Conservation (phyloP, 2,329 filamentous ascomycete species). For the Rhynchosporium graminicola region DNA sequence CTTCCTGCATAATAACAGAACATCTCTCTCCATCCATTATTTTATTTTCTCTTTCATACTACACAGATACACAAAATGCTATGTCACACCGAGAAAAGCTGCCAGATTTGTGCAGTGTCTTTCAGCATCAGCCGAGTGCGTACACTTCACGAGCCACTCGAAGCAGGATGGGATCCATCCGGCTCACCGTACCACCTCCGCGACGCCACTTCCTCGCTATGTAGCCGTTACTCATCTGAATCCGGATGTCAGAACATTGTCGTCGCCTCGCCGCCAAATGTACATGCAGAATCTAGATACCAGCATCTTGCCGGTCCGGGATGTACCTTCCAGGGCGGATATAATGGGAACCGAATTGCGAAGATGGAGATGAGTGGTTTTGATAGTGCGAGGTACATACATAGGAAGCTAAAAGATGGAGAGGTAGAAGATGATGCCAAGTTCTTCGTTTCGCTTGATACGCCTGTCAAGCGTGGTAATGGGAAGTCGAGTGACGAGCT, state of each 20-base stretch:
- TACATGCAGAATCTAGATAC: not conserved
- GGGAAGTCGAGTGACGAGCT: not conserved
- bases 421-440: slow-evolving; percentile 2
- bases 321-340: slow-evolving; percentile 17
- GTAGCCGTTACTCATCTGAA: not conserved
- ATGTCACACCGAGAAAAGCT: not conserved
- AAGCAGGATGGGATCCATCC: slow-evolving; percentile 9
- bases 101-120: slow-evolving; percentile 17
- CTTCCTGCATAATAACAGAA: not conserved
- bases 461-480: not conserved
- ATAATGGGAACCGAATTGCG: slow-evolving; percentile 16
- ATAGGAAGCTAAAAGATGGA: slow-evolving; percentile 7
- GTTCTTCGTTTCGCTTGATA: slow-evolving; percentile 21
- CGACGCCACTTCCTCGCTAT: slow-evolving; percentile 1
- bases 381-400: slow-evolving; percentile 20
- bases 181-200: slow-evolving; percentile 1
- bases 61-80: not conserved
- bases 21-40: not conserved
- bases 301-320: slow-evolving; percentile 13
- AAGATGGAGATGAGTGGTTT: slow-evolving; percentile 19
- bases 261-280: not conserved
- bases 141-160: slow-evolving; percentile 5
- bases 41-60: not conserved
- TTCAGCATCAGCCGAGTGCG: slow-evolving; percentile 16
- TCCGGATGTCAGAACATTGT: not conserved